Evolutionary conservation across 257 asterid species (phyloP).

Genomic region (Solanum piurae): DNA sequence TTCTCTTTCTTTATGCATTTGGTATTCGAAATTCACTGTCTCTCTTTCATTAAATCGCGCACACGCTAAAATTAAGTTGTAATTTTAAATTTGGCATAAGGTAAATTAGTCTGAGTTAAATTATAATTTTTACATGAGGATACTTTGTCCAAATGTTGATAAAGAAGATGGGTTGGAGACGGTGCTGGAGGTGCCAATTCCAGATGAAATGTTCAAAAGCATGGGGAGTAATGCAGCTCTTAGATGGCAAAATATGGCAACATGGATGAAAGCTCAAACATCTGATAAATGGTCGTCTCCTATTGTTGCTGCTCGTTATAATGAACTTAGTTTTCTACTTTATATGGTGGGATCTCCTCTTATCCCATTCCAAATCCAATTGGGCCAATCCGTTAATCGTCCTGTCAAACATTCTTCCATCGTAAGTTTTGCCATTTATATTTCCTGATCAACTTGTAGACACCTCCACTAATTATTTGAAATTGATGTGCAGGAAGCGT

Average conservation of each 20-base stretch:
- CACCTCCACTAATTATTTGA: neutral
- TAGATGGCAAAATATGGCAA: slow-evolving; percentile 90
- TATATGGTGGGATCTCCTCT: slow-evolving; percentile 68
- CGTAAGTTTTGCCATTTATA: slow-evolving; percentile 18
- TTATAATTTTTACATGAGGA: slow-evolving; percentile 41
- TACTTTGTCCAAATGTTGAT: slow-evolving; percentile 77
- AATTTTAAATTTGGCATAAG: neutral
- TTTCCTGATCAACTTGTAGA: neutral
- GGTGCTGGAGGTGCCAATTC: slow-evolving; percentile 81
- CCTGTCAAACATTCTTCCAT: slow-evolving; percentile 73
- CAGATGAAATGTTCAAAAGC: slow-evolving; percentile 79
- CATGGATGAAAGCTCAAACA: slow-evolving; percentile 93
- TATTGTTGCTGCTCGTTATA: slow-evolving; percentile 60
- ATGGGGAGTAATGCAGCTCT: slow-evolving; percentile 57
- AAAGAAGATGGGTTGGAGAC: slow-evolving; percentile 76
- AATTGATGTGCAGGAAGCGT: slow-evolving; percentile 51
- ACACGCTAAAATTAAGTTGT: neutral
- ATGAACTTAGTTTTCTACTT: slow-evolving; percentile 74
- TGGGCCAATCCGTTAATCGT: slow-evolving; percentile 40
- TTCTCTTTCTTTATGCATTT: neutral
- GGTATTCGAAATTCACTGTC: neutral
- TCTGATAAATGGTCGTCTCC: slow-evolving; percentile 82
- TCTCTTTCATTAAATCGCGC: neutral
- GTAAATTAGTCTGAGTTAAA: neutral
- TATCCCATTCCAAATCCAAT: slow-evolving; percentile 58